Base-by-base conservation (phyloP, 805 yeast genomes). In the Candida golubevii region DNA sequence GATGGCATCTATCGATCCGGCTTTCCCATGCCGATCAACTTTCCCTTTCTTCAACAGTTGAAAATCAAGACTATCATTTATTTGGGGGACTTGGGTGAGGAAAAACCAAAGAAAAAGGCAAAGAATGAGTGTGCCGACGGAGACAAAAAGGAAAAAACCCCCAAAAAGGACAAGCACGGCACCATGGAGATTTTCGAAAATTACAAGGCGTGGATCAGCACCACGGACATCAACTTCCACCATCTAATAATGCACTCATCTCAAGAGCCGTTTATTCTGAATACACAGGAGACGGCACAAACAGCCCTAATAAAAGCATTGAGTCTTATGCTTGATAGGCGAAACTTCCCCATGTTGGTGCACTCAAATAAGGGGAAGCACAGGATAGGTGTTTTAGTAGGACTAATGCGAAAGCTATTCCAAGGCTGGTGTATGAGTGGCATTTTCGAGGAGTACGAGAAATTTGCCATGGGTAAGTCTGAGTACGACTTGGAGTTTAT, bases 301-400 rank as follows among this genome's bases (percentile, higher is more conserved):
- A 59, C 52, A 30, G 77, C 83, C 2, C 74, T 89, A 45, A 70
- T 78, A 35, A 59, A 65, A 18, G 82, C 87, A 1, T 66, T 85
- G 35, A 70, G 76, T 44, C 56, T 84, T 32, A 70, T 85, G 39
- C 60, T 82, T 29, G 77, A 84, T 55, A 72, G 71, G 38, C 79
- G 81, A 11, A 89, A 89, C 60, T 88, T 85, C 60, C 99, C 99
- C 1, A 80, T 91, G 10, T 70, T 91, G 45, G 78, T 91, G 10
- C 98, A 93, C 62, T 88, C 97, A 4, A 88, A 93, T 63, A 91
- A 91, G 67, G 99, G 99, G n/a, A 93, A 93, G 62, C 99, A 91
- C 61, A 67, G 99, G 35, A 90, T 88, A 2, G 98, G 98, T 0
- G 90, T 93, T 1, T 71, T 90, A 35, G 95, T 90, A n/a, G 99